Evolutionary conservation across 2,329 filamentous ascomycete species (phyloP), one percentile per base, ranked within the genome.

Genomic region (Drechslerella coelobrocha): DNA sequence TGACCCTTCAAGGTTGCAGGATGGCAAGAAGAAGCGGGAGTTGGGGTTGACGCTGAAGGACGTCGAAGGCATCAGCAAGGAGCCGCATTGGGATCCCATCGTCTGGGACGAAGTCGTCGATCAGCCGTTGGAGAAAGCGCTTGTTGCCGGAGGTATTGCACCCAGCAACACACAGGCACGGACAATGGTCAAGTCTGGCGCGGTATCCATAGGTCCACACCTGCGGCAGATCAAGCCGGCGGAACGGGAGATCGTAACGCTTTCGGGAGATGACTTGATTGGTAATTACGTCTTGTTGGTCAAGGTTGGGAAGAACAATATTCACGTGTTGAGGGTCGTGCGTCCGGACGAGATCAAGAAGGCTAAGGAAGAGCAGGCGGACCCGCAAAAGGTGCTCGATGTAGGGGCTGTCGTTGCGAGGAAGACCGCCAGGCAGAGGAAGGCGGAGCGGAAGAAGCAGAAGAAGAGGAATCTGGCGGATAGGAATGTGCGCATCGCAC

Each of bases 291-390:
- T 62, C 27, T 23, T 62, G 3, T n/a, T 69, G 0, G 45, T 69
- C 17, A 69, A 69, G 43, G 37, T 69, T 21, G 65, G 65, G 8
- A 69, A 69, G 29, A 69, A 62, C 34, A 62, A 53, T 17, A 39
- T 69, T 4, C 37, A 69, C 52, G 29, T 69, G 8, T 31, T 69
- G 10, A 34, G 47, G 14, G 5, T 69, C 17, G 57, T 62, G 23
- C n/a, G 19, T 8, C 27, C 26, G 23, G 37, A 39, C 12, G 48
- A 23, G 2, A 37, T 62, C 4, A 14, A 41, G n/a, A 17, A 21
- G 12, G 45, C 57, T 1, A 53, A 23, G 24, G 4, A 45, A 7
- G 65, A 69, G 4, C 19, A 31, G n/a, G 24, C 19, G 8, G 21
- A 68, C 17, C 55, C 63, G 6, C 48, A 43, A n/a, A 9, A 0